Evolutionary conservation across 2,329 filamentous ascomycete genomes (phyloP).

Genomic region (Cadophora gregata): DNA sequence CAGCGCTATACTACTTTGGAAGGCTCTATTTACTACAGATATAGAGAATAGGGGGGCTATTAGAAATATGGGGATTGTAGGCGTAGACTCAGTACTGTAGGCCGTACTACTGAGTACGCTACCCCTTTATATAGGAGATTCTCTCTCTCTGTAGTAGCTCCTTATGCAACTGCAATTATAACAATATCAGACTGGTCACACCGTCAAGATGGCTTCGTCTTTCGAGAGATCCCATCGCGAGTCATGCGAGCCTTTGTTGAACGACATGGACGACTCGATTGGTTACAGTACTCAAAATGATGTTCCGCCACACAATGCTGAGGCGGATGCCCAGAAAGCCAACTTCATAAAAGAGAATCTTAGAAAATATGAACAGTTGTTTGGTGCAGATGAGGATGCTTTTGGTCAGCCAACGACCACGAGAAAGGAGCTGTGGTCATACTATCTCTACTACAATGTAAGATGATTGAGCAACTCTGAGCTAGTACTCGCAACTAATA

Average conservation of each 20-base stretch:
- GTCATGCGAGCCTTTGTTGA: constrained; percentile 1
- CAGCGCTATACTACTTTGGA: too few species aligned
- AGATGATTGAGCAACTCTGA: neutral
- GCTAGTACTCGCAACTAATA: neutral
- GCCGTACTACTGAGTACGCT: too few species aligned
- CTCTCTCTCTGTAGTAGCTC: too few species aligned
- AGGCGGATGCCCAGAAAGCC: constrained; percentile 21
- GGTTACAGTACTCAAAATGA: constrained; percentile 22
- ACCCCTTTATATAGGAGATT: too few species aligned
- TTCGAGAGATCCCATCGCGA: neutral
- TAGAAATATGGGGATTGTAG: too few species aligned
- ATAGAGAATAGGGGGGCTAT: too few species aligned
- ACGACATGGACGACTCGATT: constrained; percentile 22
- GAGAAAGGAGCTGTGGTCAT: constrained; percentile 50
- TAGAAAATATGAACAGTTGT: constrained; percentile 46
- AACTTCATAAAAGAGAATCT: constrained; percentile 35
- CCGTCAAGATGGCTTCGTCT: constrained; percentile 2
- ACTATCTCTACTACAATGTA: constrained; percentile 52
- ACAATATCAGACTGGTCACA: neutral
- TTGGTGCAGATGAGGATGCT: constrained; percentile 46
- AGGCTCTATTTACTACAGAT: too few species aligned
- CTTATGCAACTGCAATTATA: too few species aligned
- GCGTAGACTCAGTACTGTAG: too few species aligned
- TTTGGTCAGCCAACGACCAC: constrained; percentile 49
- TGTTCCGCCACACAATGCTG: neutral